These are phyloP conservation scores for Inga leiocalycina DNA, from an alignment of 306 rosid genomes.

Conservation along the genomic window DNA sequence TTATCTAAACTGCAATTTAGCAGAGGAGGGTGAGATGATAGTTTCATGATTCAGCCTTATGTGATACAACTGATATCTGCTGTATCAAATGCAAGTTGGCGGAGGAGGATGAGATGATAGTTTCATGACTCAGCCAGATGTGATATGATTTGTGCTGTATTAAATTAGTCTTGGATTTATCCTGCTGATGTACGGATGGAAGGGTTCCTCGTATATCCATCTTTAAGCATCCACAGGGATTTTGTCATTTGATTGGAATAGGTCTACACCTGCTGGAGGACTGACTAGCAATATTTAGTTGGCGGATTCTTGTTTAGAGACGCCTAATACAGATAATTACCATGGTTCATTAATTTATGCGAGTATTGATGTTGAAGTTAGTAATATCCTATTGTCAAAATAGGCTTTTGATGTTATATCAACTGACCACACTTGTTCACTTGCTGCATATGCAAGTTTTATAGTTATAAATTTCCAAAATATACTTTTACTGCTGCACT, in stretches of 20 bases:
- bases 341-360: constrained; percentile 39
- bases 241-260: constrained; percentile 19
- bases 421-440: constrained; percentile 58
- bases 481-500: background rate
- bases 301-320: constrained; percentile 29
- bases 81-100: constrained; percentile 10
- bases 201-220: constrained; percentile 39
- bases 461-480: background rate
- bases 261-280: constrained; percentile 41
- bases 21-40: constrained; percentile 17
- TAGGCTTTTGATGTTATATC: constrained; percentile 36
- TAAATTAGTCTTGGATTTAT: background rate
- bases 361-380: constrained; percentile 42
- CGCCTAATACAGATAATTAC: constrained; percentile 39
- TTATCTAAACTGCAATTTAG: constrained; percentile 20
- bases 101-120: constrained; percentile 26
- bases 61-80: too few species aligned
- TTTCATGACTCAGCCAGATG: background rate
- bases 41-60: background rate
- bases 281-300: constrained; percentile 32
- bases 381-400: constrained; percentile 24
- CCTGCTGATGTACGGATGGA: background rate
- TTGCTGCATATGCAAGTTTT: constrained; percentile 5
- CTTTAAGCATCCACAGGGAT: constrained; percentile 39
- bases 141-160: constrained; percentile 28